These are phyloP conservation scores for Colletotrichum orbiculare DNA, from an alignment of 2,329 filamentous ascomycete species.

Conservation along the genomic window DNA sequence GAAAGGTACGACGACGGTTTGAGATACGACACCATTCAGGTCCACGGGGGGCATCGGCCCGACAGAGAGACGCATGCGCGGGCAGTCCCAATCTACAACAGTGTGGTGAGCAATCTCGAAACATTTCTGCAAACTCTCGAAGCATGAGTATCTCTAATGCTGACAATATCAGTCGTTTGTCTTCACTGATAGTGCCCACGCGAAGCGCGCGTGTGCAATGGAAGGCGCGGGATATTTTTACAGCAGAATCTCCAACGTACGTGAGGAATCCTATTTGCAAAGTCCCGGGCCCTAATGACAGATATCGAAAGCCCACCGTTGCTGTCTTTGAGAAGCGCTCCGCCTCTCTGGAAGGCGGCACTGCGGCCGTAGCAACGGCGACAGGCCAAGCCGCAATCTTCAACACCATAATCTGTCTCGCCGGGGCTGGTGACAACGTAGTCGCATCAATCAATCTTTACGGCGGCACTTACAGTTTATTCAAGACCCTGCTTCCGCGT, in stretches of 20 bases:
- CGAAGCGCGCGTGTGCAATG: conserved; percentile 91
- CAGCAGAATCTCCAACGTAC: conserved; percentile 91
- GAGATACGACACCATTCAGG: conserved; percentile 15
- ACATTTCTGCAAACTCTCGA: too few relatives aligned
- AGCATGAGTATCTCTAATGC: background rate
- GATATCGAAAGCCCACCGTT: conserved; percentile 71
- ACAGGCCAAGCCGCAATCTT: conserved; percentile 81
- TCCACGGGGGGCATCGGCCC: conserved; percentile 13
- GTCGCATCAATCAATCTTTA: conserved; percentile 91
- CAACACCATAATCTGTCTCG: conserved; percentile 85
- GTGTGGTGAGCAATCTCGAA: conserved; percentile 2
- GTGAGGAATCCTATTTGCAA: conserved; percentile 42
- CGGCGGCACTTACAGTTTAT: conserved; percentile 95
- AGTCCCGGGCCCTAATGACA: too few relatives aligned
- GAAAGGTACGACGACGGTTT: conserved; percentile 11
- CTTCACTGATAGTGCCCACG: conserved; percentile 97
- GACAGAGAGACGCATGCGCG: conserved; percentile 16
- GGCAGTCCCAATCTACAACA: conserved; percentile 12
- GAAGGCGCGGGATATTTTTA: conserved; percentile 99
- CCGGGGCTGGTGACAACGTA: conserved; percentile 95
- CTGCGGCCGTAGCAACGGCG: conserved; percentile 83
- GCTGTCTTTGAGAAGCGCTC: conserved; percentile 97
- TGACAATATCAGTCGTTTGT: conserved; percentile 73
- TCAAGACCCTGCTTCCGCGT: conserved; percentile 76
- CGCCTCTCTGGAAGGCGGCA: conserved; percentile 89